phyloP scores from a whole-genome alignment of 371 early-diverging fungal species.

The Mortierella sp. region DNA sequence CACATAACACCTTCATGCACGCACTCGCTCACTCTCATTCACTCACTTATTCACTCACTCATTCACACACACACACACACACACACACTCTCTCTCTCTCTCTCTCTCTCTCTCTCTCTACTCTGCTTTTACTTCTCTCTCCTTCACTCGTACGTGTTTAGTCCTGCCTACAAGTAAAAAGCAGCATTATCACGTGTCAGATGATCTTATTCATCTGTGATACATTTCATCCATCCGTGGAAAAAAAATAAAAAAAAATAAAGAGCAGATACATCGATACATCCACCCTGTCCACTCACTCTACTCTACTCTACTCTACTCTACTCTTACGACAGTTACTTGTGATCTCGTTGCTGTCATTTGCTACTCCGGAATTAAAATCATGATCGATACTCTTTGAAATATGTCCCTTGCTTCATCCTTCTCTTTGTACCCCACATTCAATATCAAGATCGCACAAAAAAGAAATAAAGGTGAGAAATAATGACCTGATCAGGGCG shows the following conservation, averaged over 20 bases:
- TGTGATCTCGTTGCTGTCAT: neutral
- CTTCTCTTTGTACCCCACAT: neutral
- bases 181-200: slow-evolving; percentile 31
- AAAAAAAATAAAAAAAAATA: neutral
- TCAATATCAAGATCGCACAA: neutral
- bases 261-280: too few species aligned
- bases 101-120: neutral
- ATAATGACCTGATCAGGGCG: neutral
- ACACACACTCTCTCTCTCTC: neutral
- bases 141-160: neutral
- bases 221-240: neutral
- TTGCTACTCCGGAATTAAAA: neutral
- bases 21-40: too few species aligned
- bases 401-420: neutral
- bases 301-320: too few species aligned
- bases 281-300: too few species aligned
- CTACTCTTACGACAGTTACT: neutral
- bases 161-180: neutral
- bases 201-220: neutral
- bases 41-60: neutral
- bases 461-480: neutral
- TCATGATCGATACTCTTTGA: neutral
- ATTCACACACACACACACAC: neutral
- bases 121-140: neutral
- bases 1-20: neutral